A percentile compares a stretch with the other conserved stretches of the same genome.
These are phyloP conservation scores for Silene latifolia DNA, from an alignment of 148 eudicot genomes.

Conservation along the genomic window DNA sequence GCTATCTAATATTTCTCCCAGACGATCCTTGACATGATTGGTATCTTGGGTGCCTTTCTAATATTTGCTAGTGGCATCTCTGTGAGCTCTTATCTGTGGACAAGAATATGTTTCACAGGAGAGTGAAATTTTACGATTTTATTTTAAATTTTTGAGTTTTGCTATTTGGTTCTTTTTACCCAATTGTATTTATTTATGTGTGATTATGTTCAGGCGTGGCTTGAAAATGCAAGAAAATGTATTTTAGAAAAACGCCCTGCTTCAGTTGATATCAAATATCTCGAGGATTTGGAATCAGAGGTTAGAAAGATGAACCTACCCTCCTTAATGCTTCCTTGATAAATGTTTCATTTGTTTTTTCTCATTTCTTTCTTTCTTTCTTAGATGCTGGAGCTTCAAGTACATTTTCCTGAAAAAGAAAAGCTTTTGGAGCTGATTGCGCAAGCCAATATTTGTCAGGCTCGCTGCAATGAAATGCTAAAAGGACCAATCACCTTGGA, in stretches of 20 bases:
- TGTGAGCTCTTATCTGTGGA: not conserved
- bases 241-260: constrained; percentile 52
- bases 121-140: not conserved
- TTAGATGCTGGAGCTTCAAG: constrained; percentile 59
- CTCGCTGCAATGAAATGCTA: constrained; percentile 65
- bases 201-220: constrained; percentile 49
- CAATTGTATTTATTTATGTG: not conserved
- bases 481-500: constrained; percentile 47
- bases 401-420: constrained; percentile 65
- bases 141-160: not conserved
- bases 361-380: constrained; percentile 8
- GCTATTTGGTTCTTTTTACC: not conserved
- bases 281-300: constrained; percentile 64
- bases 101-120: not conserved
- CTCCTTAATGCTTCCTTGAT: not conserved
- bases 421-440: constrained; percentile 47
- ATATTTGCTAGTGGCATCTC: not conserved
- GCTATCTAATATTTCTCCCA: not conserved
- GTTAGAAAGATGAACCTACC: constrained; percentile 30
- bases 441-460: constrained; percentile 58
- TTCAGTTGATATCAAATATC: constrained; percentile 50
- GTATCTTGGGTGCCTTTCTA: not conserved
- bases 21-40: not conserved
- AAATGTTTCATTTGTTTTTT: not conserved
- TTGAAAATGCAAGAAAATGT: constrained; percentile 56